Evolutionary conservation across 495 filamentous ascomycete species (phyloP), one percentile per base, ranked within the genome.

Genomic region (Usnea hakonensis): DNA sequence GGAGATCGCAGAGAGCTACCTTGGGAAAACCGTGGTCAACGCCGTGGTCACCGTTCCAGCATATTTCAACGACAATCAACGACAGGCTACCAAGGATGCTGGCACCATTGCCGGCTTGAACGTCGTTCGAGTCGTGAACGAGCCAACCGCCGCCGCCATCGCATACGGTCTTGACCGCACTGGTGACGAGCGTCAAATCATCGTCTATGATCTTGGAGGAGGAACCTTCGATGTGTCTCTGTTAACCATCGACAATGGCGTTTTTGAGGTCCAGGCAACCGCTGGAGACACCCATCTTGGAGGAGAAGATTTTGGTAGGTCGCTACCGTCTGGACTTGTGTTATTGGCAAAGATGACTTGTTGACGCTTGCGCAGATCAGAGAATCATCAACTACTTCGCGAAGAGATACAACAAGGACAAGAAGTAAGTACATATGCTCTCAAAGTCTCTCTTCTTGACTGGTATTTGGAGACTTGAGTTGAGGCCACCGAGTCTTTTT

Each of bases 201-300:
- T 95, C 69, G 90, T 95, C 69, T 95, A 95, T 77, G 94, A 98
- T 86, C 90, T 98, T 67, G 94, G 94, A 87, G 94, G 94, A 87
- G 94, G 94, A 86, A 97, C 94, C 70, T 99, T 99, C 77, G 94
- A 99, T 94, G 94, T 99, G 55, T 97, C 93, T 58, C 90, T 99
- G 68, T 83, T 99, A 44, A 95, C 92, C 43, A 95, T 97, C 66
- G 95, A 99, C 71, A 80, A 93, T 71, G 95, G 95, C 75, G 91
- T 96, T 68, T 99, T 99, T 75, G 95, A 99, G 81, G 95, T 99
- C 67, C 79, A 91, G 77, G 87, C 95, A 76, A 99, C 95, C 69
- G 94, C 94, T 76, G 95, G 95, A 89, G 95, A 99, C 75, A 97
- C 95, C 68, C 95, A 97, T 79, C 86, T 99, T 69, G 95, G 95